Percentiles rank a stretch among this genome's conserved stretches.
These are phyloP conservation scores for Casuarina glauca DNA, from an alignment of 306 rosid genomes.

Conservation along the genomic window DNA sequence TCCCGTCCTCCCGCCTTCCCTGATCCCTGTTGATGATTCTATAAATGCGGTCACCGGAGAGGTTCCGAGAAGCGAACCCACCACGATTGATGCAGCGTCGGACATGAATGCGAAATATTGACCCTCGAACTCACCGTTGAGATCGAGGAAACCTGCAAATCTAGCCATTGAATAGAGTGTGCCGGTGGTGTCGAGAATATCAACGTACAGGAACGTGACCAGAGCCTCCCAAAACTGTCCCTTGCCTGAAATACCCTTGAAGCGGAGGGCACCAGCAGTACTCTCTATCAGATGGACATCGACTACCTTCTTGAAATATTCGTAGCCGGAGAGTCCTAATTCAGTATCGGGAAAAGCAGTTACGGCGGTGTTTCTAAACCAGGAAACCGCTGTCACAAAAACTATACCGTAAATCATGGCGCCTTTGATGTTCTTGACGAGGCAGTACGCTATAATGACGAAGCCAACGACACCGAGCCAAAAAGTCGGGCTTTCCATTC, in stretches of 20 bases:
- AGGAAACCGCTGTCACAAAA: conserved; percentile 80
- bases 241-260: conserved; percentile 45
- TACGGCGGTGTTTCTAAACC: conserved; percentile 79
- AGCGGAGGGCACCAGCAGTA: conserved; percentile 87
- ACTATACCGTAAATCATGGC: conserved; percentile 95
- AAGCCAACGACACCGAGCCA: conserved; percentile 92
- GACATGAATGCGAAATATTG: conserved; percentile 97
- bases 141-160: conserved; percentile 81
- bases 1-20: conserved; percentile 94
- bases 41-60: conserved; percentile 89
- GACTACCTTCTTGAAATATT: conserved; percentile 79
- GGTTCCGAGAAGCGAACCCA: conserved; percentile 79
- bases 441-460: conserved; percentile 69
- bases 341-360: conserved; percentile 72
- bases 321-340: conserved; percentile 52
- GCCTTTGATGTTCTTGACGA: conserved; percentile 75
- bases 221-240: conserved; percentile 87
- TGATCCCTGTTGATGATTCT: conserved; percentile 87
- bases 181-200: conserved; percentile 85
- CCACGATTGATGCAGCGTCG: conserved; percentile 86
- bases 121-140: conserved; percentile 72
- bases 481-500: conserved; percentile 84
- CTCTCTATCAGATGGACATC: conserved; percentile 65
- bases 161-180: conserved; percentile 89
- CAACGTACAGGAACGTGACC: conserved; percentile 79